Percentiles rank a stretch among this genome's conserved stretches.
Conservation (phyloP, 2,329 filamentous ascomycete species). For the Dothiorella sarmentorum region DNA sequence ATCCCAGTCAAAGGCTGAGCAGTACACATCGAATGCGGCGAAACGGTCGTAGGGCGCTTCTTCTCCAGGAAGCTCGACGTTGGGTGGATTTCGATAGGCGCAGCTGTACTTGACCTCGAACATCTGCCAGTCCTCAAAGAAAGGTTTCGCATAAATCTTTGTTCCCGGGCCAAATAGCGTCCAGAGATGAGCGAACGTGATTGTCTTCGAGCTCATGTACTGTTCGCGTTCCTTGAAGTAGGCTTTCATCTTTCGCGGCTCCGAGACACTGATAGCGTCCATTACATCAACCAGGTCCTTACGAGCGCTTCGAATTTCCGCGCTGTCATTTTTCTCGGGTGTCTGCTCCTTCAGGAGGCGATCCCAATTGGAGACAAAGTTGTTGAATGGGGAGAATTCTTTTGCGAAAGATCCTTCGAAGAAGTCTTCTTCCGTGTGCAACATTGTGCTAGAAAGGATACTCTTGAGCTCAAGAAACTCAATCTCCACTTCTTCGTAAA, state of each 20-base stretch:
- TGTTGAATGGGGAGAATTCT: constrained; percentile 8
- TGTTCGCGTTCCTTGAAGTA: constrained; percentile 16
- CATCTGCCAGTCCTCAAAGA: constrained; percentile 16
- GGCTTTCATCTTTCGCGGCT: not conserved
- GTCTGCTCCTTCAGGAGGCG: not conserved
- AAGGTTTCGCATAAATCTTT: constrained; percentile 12
- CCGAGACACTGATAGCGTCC: not conserved
- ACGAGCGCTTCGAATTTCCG: not conserved
- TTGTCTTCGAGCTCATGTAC: not conserved
- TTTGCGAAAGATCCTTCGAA: not conserved
- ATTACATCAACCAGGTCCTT: constrained; percentile 6
- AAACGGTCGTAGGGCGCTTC: not conserved
- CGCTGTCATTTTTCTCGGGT: constrained; percentile 2
- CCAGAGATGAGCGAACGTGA: constrained; percentile 16
- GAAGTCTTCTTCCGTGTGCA: not conserved
- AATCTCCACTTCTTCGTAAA: constrained; percentile 17
- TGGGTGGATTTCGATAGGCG: not conserved
- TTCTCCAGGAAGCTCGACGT: not conserved
- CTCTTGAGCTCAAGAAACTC: constrained; percentile 16
- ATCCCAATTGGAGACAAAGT: constrained; percentile 15
- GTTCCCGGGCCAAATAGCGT: constrained; percentile 12
- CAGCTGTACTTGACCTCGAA: constrained; percentile 5
- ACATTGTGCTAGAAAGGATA: not conserved
- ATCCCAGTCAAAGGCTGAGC: constrained; percentile 18
- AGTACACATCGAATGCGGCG: not conserved